Evolutionary conservation across 176 grass and related monocot species (phyloP), one percentile per base, ranked within the genome.

Genomic region (Eremochloa ophiuroides): DNA sequence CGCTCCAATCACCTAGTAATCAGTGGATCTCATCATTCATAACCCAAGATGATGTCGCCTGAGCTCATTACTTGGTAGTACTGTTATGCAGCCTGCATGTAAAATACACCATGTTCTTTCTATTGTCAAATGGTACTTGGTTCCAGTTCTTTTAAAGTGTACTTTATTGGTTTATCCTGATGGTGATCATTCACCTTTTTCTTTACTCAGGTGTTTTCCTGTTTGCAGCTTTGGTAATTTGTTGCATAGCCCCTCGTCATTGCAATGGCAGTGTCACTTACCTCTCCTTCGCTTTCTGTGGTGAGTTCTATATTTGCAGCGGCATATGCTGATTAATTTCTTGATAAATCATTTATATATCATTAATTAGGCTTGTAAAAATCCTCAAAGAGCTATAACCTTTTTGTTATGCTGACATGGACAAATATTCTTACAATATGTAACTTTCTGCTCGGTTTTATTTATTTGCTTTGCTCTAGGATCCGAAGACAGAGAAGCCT

Each of bases 401-500:
- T 20, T 55, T 30, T 55, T 27, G 1, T 50, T 55, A 8, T 5
- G 33, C 2, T 29, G 69, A 20, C 87, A 51, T 84, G 0, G 34
- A 46, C 20, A 69, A 26, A 62, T 62, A 8, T 42, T 80, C 41
- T 74, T 66, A 76, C 18, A 76, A 55, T n/a, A 68, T 28, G 9
- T 18, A 75, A 69, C n/a, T 10, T 31, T 53, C 33, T 80, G 20
- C 69, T 75, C 14, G 4, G 4, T 20, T 66, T 60, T 2, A 50
- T 81, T 67, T 59, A 15, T 60, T 47, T 77, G n/a, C 18, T 78
- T 58, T 74, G 56, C 10, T 34, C 22, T 48, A 94, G 76, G 61
- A 94, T 66, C 62, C 37, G 0, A 82, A 86, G 51, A 42, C 69
- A 74, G 50, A 67, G 83, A 80, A 84, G 33, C 83, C 53, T 70